Conservation (phyloP, 2,329 filamentous ascomycete species). For the Dendryphion nanum region DNA sequence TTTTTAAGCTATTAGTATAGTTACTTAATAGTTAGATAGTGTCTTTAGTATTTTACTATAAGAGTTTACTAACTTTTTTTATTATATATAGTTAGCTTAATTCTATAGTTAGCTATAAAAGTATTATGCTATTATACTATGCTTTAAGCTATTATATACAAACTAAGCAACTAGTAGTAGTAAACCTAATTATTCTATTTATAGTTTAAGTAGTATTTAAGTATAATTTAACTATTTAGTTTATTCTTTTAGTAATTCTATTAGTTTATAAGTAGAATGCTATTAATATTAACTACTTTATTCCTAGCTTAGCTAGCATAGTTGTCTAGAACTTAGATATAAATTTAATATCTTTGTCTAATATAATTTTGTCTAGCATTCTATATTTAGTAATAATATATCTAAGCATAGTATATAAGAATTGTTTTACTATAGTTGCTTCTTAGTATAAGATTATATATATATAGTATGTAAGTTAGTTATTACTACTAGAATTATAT, state of each 20-base stretch:
- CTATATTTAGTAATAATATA: slow-evolving; percentile 1
- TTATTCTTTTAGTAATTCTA: slow-evolving; percentile 1
- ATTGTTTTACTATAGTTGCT: not conserved
- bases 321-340: slow-evolving; percentile 1
- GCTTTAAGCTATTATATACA: slow-evolving; percentile 5
- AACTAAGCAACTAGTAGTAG: slow-evolving; percentile 1
- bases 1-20: not conserved
- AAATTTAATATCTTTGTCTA: slow-evolving; percentile 1
- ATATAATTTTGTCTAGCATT: slow-evolving; percentile 3
- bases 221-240: slow-evolving; percentile 2
- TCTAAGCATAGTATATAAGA: not conserved
- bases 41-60: slow-evolving; percentile 1
- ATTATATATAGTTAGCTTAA: slow-evolving; percentile 1
- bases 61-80: not conserved
- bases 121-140: slow-evolving; percentile 2
- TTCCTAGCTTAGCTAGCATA: not conserved
- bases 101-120: slow-evolving; percentile 4
- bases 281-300: slow-evolving; percentile 1
- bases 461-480: not conserved
- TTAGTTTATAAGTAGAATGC: slow-evolving; percentile 1
- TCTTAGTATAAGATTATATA: not conserved
- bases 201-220: slow-evolving; percentile 1
- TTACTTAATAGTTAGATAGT: not conserved
- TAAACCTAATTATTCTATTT: slow-evolving; percentile 3
- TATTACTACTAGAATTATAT: not conserved